Percentiles rank a stretch among this genome's conserved stretches.
These are phyloP conservation scores for Cyberlindnera nakhonratchasimensis DNA, from an alignment of 805 yeast genomes.

Conservation along the genomic window DNA sequence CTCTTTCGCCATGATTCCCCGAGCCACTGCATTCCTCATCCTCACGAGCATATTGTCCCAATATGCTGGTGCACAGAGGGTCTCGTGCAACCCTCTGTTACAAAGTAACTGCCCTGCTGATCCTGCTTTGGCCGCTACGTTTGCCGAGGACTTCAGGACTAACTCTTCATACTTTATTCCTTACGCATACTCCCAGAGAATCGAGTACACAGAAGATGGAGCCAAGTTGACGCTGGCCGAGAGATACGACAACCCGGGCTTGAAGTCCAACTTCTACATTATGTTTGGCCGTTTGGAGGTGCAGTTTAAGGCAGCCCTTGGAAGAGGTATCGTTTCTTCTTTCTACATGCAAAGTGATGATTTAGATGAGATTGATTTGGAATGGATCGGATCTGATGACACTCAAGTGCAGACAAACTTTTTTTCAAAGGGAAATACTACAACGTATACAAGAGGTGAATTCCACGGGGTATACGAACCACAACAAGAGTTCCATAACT, in stretches of 20 bases:
- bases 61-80: constrained; percentile 16
- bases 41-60: constrained; percentile 2
- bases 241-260: constrained; percentile 73
- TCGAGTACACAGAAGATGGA: constrained; percentile 55
- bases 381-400: constrained; percentile 80
- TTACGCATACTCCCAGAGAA: constrained; percentile 39
- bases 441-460: constrained; percentile 77
- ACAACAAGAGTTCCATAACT: constrained; percentile 60
- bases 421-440: constrained; percentile 76
- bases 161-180: constrained; percentile 43
- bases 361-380: constrained; percentile 84
- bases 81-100: constrained; percentile 44
- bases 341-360: constrained; percentile 81
- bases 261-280: constrained; percentile 74
- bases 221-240: constrained; percentile 53
- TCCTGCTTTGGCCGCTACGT: constrained; percentile 58
- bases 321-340: constrained; percentile 77
- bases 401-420: constrained; percentile 73
- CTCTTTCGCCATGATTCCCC: neutral
- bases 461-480: constrained; percentile 61
- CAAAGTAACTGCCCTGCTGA: constrained; percentile 42
- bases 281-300: constrained; percentile 88
- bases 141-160: constrained; percentile 48
- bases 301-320: constrained; percentile 65
- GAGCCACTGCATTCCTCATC: neutral